Conservation (phyloP, 2,329 filamentous ascomycete species). For the Calonectria fujianensis region DNA sequence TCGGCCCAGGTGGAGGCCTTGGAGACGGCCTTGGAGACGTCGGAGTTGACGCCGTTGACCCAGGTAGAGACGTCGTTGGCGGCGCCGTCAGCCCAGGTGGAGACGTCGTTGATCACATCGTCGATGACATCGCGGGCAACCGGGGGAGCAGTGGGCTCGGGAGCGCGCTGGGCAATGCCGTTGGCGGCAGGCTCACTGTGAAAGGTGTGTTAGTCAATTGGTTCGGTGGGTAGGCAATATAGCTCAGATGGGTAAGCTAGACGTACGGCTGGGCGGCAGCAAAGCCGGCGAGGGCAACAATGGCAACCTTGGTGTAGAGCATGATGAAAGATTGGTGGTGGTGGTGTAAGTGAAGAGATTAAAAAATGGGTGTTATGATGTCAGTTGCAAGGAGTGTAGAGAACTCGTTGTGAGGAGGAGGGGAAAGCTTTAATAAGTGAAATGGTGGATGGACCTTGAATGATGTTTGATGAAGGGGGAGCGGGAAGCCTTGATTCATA, state of each 20-base stretch:
- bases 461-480: constrained; percentile 24
- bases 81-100: constrained; percentile 30
- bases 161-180: constrained; percentile 22
- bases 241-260: too few relatives aligned
- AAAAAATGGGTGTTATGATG: background rate
- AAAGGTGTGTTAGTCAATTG: constrained; percentile 25
- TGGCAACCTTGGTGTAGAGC: constrained; percentile 51
- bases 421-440: constrained; percentile 11
- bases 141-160: constrained; percentile 41
- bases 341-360: background rate
- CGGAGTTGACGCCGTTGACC: constrained; percentile 7
- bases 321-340: constrained; percentile 38
- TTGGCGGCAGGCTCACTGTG: constrained; percentile 18
- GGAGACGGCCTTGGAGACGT: constrained; percentile 25
- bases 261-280: constrained; percentile 38
- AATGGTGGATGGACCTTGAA: constrained; percentile 6
- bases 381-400: background rate
- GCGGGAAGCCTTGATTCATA: constrained; percentile 20
- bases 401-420: background rate
- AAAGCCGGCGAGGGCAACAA: constrained; percentile 47
- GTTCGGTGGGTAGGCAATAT: background rate
- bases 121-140: constrained; percentile 45
- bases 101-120: constrained; percentile 38
- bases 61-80: constrained; percentile 36
- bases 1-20: constrained; percentile 33